These are phyloP conservation scores for Pseudopithomyces maydicus DNA, from an alignment of 2,329 filamentous ascomycete species.

Conservation along the genomic window DNA sequence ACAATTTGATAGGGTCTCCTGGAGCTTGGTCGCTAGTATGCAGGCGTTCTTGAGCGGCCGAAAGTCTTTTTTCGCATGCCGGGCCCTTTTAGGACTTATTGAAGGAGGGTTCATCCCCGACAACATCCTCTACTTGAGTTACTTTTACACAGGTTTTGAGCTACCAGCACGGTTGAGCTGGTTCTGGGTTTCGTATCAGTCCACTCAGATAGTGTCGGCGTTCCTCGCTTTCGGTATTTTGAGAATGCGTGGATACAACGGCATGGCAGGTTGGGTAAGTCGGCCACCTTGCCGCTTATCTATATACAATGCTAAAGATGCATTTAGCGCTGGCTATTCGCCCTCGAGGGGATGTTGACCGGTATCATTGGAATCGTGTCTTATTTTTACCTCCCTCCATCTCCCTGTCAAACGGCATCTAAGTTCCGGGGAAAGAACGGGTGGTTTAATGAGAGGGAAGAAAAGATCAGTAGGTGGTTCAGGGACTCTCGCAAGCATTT, in stretches of 20 bases:
- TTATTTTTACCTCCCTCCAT: slow-evolving; percentile 48
- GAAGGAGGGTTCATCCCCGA: slow-evolving; percentile 65
- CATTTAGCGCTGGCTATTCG: slow-evolving; percentile 56
- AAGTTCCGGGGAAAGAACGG: slow-evolving; percentile 65
- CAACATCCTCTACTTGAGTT: slow-evolving; percentile 70
- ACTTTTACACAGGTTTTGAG: slow-evolving; percentile 77
- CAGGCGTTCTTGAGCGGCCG: slow-evolving; percentile 70
- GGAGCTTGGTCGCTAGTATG: slow-evolving; percentile 61
- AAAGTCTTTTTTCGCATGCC: slow-evolving; percentile 49
- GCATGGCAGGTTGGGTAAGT: slow-evolving; percentile 57
- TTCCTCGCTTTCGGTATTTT: slow-evolving; percentile 63
- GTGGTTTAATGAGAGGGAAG: slow-evolving; percentile 71
- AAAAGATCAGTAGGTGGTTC: slow-evolving; percentile 59
- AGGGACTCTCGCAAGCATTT: not conserved
- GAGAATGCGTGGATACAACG: slow-evolving; percentile 53
- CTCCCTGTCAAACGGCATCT: slow-evolving; percentile 68
- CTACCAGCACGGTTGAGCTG: slow-evolving; percentile 69
- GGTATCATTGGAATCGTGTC: slow-evolving; percentile 43
- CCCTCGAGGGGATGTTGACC: slow-evolving; percentile 46
- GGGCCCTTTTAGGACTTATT: slow-evolving; percentile 52
- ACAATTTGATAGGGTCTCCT: slow-evolving; percentile 40
- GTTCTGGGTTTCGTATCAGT: slow-evolving; percentile 72
- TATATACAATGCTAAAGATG: not conserved
- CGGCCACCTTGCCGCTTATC: not conserved
- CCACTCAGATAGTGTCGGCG: slow-evolving; percentile 60